phyloP scores from a whole-genome alignment of 371 early-diverging fungal species.

The Mortierella sp. region DNA sequence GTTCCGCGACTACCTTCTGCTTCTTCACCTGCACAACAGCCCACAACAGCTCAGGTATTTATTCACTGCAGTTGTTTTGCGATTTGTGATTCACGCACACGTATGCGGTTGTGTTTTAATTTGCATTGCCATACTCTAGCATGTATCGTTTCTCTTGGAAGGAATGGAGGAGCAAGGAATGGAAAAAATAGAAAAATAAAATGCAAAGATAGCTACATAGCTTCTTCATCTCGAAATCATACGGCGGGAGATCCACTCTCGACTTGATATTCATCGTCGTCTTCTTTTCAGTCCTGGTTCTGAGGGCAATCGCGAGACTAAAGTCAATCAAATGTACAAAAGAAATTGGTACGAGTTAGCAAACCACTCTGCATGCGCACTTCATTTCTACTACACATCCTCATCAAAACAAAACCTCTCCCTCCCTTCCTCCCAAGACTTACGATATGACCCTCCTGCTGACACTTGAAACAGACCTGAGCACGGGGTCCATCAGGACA shows the following conservation, averaged over 20 bases:
- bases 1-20: too few species aligned
- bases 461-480: constrained; percentile 73
- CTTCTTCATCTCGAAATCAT: neutral
- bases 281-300: neutral
- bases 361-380: neutral
- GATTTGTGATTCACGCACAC: too few species aligned
- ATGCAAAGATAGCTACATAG: neutral
- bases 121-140: neutral
- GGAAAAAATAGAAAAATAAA: too few species aligned
- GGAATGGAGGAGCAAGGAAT: too few species aligned
- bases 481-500: constrained; percentile 66
- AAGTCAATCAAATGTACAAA: neutral
- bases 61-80: too few species aligned
- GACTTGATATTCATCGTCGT: too few species aligned
- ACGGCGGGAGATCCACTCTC: too few species aligned
- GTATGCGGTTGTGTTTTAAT: too few species aligned
- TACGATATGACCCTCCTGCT: constrained; percentile 68
- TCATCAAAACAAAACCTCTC: neutral
- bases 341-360: neutral
- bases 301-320: constrained; percentile 65
- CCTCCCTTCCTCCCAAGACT: neutral
- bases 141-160: neutral
- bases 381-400: neutral
- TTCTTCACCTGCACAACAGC: too few species aligned
- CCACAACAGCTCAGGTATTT: too few species aligned